A percentile compares a stretch with the other conserved stretches of the same genome.
Evolutionary conservation across 768 basidiomycete genomes (phyloP).

Genomic region (Tulasnella sp.): DNA sequence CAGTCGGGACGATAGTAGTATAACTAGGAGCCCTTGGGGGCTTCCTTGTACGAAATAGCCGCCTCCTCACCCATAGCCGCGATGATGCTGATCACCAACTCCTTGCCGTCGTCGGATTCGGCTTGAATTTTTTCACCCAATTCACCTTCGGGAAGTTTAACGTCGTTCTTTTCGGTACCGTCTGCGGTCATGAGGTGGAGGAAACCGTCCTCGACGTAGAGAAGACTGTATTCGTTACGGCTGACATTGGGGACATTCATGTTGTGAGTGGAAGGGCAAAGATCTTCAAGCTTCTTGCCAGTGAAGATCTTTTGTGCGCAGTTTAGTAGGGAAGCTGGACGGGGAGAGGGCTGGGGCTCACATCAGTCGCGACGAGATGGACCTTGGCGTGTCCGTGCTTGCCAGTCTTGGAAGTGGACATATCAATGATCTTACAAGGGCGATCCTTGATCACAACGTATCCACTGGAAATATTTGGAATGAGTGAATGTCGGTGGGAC

Average conservation of each 20-base stretch:
- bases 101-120: constrained; percentile 79
- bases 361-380: constrained; percentile 93
- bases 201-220: constrained; percentile 89
- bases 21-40: constrained; percentile 48
- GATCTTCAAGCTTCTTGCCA: constrained; percentile 93
- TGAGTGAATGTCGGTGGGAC: neutral
- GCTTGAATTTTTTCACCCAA: constrained; percentile 61
- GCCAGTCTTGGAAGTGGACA: constrained; percentile 99
- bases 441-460: constrained; percentile 93
- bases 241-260: constrained; percentile 96
- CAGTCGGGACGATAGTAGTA: neutral
- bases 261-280: constrained; percentile 96
- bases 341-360: constrained; percentile 43
- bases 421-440: constrained; percentile 98
- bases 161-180: constrained; percentile 82
- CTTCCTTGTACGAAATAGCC: constrained; percentile 85
- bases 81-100: constrained; percentile 78
- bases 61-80: constrained; percentile 90
- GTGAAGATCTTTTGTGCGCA: constrained; percentile 78
- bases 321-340: constrained; percentile 1
- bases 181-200: constrained; percentile 88
- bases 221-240: constrained; percentile 86
- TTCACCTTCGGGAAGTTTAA: constrained; percentile 81
- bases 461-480: constrained; percentile 22
- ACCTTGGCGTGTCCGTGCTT: constrained; percentile 99